phyloP scores from a whole-genome alignment of 345 rosid species.

The Rhodomyrtus tomentosa region DNA sequence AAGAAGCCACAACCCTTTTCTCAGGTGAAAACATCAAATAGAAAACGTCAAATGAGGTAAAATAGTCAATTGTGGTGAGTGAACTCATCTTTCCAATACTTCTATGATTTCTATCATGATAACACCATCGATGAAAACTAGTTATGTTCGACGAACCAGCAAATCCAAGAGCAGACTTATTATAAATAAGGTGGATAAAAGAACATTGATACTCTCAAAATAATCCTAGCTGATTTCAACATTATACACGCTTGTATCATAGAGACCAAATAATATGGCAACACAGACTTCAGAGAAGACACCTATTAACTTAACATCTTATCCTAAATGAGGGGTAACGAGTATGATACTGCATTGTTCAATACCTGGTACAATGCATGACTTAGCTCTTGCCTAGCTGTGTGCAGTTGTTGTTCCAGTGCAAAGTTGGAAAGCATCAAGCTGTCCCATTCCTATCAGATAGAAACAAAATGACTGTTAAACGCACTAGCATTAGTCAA shows the following conservation, averaged over 20 bases:
- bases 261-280: background rate
- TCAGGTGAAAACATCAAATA: background rate
- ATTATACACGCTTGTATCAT: background rate
- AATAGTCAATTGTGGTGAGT: background rate
- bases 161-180: background rate
- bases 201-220: background rate
- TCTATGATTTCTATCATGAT: background rate
- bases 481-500: conserved; percentile 1
- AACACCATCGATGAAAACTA: background rate
- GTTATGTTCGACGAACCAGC: background rate
- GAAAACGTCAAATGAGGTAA: background rate
- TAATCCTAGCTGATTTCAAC: background rate
- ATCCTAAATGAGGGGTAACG: background rate
- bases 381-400: conserved; percentile 95
- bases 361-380: conserved; percentile 94
- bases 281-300: background rate
- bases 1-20: background rate
- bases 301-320: background rate
- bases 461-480: background rate
- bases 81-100: background rate
- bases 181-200: background rate
- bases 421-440: conserved; percentile 93
- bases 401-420: conserved; percentile 89
- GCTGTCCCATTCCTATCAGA: conserved; percentile 89
- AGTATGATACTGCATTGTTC: background rate